Evolutionary conservation across 495 filamentous ascomycete species (phyloP), one percentile per base, ranked within the genome.

Genomic region (Platismatia glauca): DNA sequence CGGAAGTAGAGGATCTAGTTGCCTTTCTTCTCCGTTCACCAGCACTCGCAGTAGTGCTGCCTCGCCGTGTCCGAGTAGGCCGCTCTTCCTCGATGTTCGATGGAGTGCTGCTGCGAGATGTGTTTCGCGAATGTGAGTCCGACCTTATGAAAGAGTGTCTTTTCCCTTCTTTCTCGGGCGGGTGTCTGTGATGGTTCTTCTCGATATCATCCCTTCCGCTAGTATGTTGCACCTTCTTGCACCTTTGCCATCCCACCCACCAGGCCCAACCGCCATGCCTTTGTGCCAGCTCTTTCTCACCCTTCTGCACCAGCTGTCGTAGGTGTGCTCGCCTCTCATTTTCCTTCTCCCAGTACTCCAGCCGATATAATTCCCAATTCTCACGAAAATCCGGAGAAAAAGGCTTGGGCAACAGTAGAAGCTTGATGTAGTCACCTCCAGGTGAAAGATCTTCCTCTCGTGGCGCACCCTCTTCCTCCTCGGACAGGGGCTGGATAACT

Each of bases 291-390:
- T 85, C 83, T 37, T 81, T 80, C 65, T 89, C 83, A 7, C 81
- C 81, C 62, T 83, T 79, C 57, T 82, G 80, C 29, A 94, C 71
- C 68, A 87, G 86, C 55, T 82, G 76, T 50, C 90, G 82, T 43
- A 96, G 75, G 55, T 87, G 72, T 7, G 85, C 81, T 18, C 94
- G 89, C 5, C 90, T 83, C 74, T 94, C 91, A 68, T 98, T 98
- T 73, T 98, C 95, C 64, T 84, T 86, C 67, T 96, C 94, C 94
- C 94, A 98, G 70, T 95, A 98, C 63, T 96, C 91, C 34, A 86
- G 82, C 39, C 95, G 81, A 73, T 93, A 98, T 6, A 91, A 73
- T 68, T 98, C 94, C 94, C 94, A 98, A 64, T 95, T 95, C 70
- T 96, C 90, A n/a, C 94, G 84, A 70, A 98, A 97, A 59, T 89